These are phyloP conservation scores for Groenewaldozyma tartarivorans DNA, from an alignment of 805 yeast genomes.

Conservation along the genomic window DNA sequence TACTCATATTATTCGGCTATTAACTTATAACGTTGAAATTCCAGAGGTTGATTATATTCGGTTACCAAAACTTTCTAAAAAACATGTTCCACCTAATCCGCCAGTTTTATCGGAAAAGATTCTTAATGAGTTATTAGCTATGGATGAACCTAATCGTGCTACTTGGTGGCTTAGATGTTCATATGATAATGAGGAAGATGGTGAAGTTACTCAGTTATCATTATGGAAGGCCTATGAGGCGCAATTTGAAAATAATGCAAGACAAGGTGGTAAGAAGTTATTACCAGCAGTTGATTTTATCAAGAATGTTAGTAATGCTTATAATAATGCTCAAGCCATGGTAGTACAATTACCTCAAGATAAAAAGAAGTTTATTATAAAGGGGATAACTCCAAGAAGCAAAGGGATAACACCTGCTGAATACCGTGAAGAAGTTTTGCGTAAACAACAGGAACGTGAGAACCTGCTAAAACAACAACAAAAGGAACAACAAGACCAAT, in stretches of 20 bases:
- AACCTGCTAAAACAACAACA: slow-evolving; percentile 3
- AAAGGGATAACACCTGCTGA: slow-evolving; percentile 24
- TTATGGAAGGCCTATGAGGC: slow-evolving; percentile 92
- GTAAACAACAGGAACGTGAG: slow-evolving; percentile 1
- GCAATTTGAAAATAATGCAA: slow-evolving; percentile 58
- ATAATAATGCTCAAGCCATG: slow-evolving; percentile 85
- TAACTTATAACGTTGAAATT: slow-evolving; percentile 37
- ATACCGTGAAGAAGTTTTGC: slow-evolving; percentile 5
- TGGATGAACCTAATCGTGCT: slow-evolving; percentile 84
- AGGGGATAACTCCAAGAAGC: slow-evolving; percentile 84
- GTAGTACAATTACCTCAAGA: slow-evolving; percentile 60
- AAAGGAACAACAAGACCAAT: not conserved
- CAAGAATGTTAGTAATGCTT: slow-evolving; percentile 84
- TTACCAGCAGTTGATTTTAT: slow-evolving; percentile 95
- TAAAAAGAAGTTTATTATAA: slow-evolving; percentile 78
- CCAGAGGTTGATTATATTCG: slow-evolving; percentile 30
- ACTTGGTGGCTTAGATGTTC: slow-evolving; percentile 91
- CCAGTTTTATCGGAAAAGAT: slow-evolving; percentile 51
- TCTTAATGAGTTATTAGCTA: slow-evolving; percentile 46
- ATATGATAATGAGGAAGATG: slow-evolving; percentile 65
- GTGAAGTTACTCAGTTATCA: slow-evolving; percentile 90
- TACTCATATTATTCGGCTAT: slow-evolving; percentile 53
- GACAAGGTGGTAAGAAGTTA: slow-evolving; percentile 42
- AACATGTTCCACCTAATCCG: slow-evolving; percentile 55
- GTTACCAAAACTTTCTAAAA: slow-evolving; percentile 35